phyloP scores from a whole-genome alignment of 345 rosid genomes.

The Pistacia vera region DNA sequence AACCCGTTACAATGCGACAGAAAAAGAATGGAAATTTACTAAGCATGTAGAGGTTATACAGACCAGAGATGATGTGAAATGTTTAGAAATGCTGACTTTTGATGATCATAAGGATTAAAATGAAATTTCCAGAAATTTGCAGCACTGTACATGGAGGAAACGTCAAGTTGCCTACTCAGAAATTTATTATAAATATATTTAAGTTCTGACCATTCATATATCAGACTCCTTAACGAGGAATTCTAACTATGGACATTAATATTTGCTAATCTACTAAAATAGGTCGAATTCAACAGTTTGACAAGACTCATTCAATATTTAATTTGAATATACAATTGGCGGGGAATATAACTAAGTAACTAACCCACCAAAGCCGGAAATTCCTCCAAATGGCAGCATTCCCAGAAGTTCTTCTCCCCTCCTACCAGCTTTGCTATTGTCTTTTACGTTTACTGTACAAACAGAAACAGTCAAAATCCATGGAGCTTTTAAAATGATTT shows the following conservation, averaged over 20 bases:
- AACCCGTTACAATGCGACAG: not conserved
- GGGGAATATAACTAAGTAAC: conserved; percentile 26
- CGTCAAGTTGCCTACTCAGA: conserved; percentile 1
- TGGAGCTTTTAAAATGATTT: conserved; percentile 24
- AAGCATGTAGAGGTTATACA: too few species aligned
- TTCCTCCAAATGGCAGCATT: conserved; percentile 63
- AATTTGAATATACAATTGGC: conserved; percentile 13
- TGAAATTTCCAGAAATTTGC: not conserved
- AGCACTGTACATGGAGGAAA: conserved; percentile 6
- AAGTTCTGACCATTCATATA: not conserved
- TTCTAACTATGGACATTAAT: not conserved
- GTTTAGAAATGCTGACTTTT: not conserved
- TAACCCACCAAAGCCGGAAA: conserved; percentile 30
- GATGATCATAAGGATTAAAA: not conserved
- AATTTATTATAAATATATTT: not conserved
- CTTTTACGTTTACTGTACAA: conserved; percentile 28
- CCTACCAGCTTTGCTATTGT: conserved; percentile 23
- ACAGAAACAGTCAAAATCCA: conserved; percentile 44
- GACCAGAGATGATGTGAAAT: too few species aligned
- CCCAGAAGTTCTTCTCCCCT: conserved; percentile 25
- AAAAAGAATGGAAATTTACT: too few species aligned
- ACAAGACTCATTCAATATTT: conserved; percentile 13
- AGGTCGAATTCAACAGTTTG: not conserved
- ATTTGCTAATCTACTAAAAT: conserved; percentile 6
- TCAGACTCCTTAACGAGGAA: not conserved